Evolutionary conservation across 2,329 filamentous ascomycete genomes (phyloP).

Genomic region (Lecanicillium sp.): DNA sequence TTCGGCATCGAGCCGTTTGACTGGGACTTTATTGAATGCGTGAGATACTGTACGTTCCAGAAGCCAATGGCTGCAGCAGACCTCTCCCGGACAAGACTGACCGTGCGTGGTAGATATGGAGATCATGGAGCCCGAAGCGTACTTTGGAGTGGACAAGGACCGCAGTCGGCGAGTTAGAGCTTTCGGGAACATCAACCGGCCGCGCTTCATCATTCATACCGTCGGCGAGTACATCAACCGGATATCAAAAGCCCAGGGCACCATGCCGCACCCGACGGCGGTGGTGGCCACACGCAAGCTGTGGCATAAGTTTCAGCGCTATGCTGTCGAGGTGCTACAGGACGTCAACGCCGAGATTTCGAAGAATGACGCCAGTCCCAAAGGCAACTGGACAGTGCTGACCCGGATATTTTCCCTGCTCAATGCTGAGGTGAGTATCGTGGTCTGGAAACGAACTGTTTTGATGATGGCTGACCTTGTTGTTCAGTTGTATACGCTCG

Average conservation of each 20-base stretch:
- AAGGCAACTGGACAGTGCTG: not conserved
- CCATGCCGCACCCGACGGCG: not conserved
- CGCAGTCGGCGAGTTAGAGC: not conserved
- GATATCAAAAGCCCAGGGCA: not conserved
- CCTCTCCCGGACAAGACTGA: not conserved
- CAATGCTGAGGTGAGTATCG: conserved; percentile 1
- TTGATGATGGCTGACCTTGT: too few species aligned
- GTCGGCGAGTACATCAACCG: conserved; percentile 5
- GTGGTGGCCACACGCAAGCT: not conserved
- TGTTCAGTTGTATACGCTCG: not conserved
- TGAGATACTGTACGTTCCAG: not conserved
- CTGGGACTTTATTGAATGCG: conserved; percentile 8
- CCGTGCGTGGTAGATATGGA: not conserved
- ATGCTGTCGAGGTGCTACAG: conserved; percentile 2
- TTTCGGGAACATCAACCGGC: not conserved
- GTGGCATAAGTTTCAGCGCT: conserved; percentile 3
- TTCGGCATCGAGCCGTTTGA: not conserved
- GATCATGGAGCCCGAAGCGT: not conserved
- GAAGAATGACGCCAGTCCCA: not conserved
- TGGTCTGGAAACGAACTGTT: not conserved
- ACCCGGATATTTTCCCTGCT: conserved; percentile 6
- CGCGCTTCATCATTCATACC: conserved; percentile 7
- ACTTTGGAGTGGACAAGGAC: not conserved
- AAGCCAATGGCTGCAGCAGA: not conserved
- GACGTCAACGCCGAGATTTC: not conserved